Conservation (phyloP, 2,329 filamentous ascomycete species). For the Amauroascus verrucosus region DNA sequence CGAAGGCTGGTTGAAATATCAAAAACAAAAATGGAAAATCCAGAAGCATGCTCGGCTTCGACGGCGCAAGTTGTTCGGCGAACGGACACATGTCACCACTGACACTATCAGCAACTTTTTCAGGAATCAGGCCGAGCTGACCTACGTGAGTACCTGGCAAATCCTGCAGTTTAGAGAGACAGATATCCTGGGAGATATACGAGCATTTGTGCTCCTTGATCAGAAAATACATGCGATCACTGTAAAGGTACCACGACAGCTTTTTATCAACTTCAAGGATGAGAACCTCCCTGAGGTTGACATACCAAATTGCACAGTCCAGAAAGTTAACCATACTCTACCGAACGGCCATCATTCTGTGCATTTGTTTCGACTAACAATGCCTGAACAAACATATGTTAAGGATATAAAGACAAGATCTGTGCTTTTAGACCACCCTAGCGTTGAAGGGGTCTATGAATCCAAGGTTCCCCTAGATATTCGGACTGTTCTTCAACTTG, state of each 20-base stretch:
- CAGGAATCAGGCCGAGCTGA: constrained; percentile 79
- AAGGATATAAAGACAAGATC: constrained; percentile 74
- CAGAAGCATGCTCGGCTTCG: constrained; percentile 82
- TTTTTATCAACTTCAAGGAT: constrained; percentile 86
- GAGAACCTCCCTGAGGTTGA: constrained; percentile 81
- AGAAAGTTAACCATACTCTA: constrained; percentile 86
- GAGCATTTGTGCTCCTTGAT: constrained; percentile 84
- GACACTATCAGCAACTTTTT: constrained; percentile 63
- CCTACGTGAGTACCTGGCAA: constrained; percentile 92
- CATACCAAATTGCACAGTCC: constrained; percentile 72
- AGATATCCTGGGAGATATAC: constrained; percentile 74
- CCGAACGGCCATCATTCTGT: constrained; percentile 91
- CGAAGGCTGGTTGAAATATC: constrained; percentile 74
- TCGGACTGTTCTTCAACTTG: constrained; percentile 77
- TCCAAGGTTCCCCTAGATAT: constrained; percentile 80
- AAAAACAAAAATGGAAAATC: constrained; percentile 98
- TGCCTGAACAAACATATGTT: constrained; percentile 80
- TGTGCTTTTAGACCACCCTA: constrained; percentile 77
- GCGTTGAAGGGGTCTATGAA: constrained; percentile 95
- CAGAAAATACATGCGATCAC: constrained; percentile 81
- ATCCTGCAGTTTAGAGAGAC: constrained; percentile 76
- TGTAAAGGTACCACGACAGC: constrained; percentile 74
- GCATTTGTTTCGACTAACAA: constrained; percentile 86
- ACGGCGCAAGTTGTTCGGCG: constrained; percentile 84
- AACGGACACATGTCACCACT: constrained; percentile 54